Evolutionary conservation across 2,329 filamentous ascomycete species (phyloP), one percentile per base, ranked within the genome.

Genomic region (Rasamsonia emersonii): DNA sequence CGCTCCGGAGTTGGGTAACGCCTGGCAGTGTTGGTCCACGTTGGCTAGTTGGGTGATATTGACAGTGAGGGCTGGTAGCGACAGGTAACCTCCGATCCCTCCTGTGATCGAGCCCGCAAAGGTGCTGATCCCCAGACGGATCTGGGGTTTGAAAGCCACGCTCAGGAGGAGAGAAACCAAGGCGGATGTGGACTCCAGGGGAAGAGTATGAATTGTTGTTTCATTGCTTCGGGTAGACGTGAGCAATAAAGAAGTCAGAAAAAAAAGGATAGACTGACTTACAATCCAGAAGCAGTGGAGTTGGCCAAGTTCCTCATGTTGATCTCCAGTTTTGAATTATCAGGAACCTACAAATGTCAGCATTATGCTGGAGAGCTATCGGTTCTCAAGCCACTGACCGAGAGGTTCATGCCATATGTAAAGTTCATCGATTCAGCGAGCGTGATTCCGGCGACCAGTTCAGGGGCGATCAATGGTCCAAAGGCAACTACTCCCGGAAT

Each of bases 201-300:
- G 41, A 4, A 46, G 28, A 4, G 42, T 28, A 6, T 43, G 33
- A 18, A 46, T 30, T 9, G 25, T 38, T 9, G 42, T 42, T 13
- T 43, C 18, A 24, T 36, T 30, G 30, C 44, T 46, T 19, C 16
- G 8, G 13, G 24, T n/a, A n/a, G n/a, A n/a, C n/a, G n/a, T n/a
- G n/a, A 8, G 23, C 27, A 28, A 13, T 27, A 28, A 24, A 20
- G 15, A 18, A 15, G 9, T 13, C 5, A 15, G n/a, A n/a, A n/a
- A n/a, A n/a, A n/a, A n/a, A n/a, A n/a, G n/a, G n/a, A n/a, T 10
- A 10, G 9, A n/a, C n/a, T 11, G 14, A 40, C 50, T 42, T 43
- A 54, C 51, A 54, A 60, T 33, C 50, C 47, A 38, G 4, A 61
- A 61, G 36, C 36, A 16, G 35, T 40, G 10, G 43, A 45, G 19